These are phyloP conservation scores for Cystofilobasidium capitatum DNA, from an alignment of 768 basidiomycete species.

Conservation along the genomic window DNA sequence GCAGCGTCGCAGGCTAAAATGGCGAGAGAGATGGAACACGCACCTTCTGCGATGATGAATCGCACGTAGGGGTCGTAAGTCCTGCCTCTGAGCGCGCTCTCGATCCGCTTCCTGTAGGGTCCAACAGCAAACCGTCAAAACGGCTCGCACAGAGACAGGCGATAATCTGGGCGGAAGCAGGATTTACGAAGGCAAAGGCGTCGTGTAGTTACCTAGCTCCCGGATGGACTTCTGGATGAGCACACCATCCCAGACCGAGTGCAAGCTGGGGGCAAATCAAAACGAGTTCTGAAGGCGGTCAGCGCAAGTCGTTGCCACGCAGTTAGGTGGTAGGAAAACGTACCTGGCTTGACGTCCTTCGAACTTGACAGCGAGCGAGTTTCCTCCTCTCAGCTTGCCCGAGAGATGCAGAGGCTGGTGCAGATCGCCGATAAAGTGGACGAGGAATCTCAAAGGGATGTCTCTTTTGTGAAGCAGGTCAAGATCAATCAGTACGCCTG, in stretches of 20 bases:
- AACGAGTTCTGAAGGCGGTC: background rate
- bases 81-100: conserved; percentile 54
- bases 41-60: conserved; percentile 64
- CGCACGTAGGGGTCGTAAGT: conserved; percentile 49
- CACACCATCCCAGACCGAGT: conserved; percentile 75
- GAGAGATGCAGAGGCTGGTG: conserved; percentile 75
- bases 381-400: conserved; percentile 79
- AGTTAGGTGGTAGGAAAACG: conserved; percentile 34
- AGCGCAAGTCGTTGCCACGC: background rate
- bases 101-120: conserved; percentile 47
- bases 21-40: background rate
- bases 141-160: background rate
- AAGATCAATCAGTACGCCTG: background rate
- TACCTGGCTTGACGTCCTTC: conserved; percentile 61
- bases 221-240: conserved; percentile 77
- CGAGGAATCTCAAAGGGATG: conserved; percentile 81
- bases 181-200: conserved; percentile 53
- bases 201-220: conserved; percentile 68
- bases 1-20: background rate
- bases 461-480: conserved; percentile 42
- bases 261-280: conserved; percentile 50
- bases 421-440: conserved; percentile 58
- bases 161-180: no score
- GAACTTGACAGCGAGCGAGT: conserved; percentile 61
- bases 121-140: background rate